Evolutionary conservation across 768 basidiomycete species (phyloP), one percentile per base, ranked within the genome.

Genomic region (Strobilomyces dryophilus): DNA sequence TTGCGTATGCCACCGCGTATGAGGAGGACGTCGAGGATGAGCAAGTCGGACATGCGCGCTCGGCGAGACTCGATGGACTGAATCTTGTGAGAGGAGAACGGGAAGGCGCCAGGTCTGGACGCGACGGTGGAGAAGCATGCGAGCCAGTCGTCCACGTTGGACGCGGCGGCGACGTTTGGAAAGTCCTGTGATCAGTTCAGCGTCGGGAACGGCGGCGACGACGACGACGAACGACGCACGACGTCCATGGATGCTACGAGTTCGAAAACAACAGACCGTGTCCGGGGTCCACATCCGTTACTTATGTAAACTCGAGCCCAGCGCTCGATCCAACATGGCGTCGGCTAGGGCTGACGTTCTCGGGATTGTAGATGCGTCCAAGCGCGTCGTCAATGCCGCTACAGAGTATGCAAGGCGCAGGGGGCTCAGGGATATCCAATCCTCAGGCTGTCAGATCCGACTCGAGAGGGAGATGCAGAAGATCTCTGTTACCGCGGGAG

Each of bases 11-110:
- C 81, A 21, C 87, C 88, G 14, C 80, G 77, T 9, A 73, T 67
- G 36, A 93, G 78, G 5, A 92, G 76, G 20, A 86, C 79, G 66
- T 92, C 89, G 56, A 89, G 87, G 31, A 92, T 76, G 44, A 91
- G 80, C 48, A 76, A 61, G 65, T 86, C 85, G 27, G 77, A 73
- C 71, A 90, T 73, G 35, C 70, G 69, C 5, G 79, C 79, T 36
- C 90, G 81, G 36, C 87, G 79, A 40, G 75, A 70, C 59, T 82
- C 79, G 49, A 91, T 86, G 67, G 81, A 76, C 55, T 78, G 74
- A 44, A 76, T 76, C 31, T 74, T 71, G 37, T 76, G 74, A 17
- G 72, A 70, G 55, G 75, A 74, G 80, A 84, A 90, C 44, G 88
- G 74, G 67, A 89, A 89, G 45, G 67, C 61, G 40, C 71, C 69